phyloP scores from a whole-genome alignment of 2,329 filamentous ascomycete species.

The Elsinoe australis region DNA sequence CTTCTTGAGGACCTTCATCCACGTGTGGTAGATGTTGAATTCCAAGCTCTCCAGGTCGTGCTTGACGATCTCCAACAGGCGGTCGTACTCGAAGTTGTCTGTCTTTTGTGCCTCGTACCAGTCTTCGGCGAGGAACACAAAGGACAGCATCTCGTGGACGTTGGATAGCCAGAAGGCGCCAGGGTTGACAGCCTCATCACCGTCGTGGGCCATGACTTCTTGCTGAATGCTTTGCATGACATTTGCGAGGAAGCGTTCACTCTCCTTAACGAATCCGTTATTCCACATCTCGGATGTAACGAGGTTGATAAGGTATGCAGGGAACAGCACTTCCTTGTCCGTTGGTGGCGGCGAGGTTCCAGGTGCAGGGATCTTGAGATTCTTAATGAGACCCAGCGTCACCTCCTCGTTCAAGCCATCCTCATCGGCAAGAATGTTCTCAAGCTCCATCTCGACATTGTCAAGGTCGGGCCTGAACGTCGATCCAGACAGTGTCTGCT shows the following conservation, averaged over 20 bases:
- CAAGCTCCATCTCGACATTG: constrained; percentile 89
- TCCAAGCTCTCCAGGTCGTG: constrained; percentile 96
- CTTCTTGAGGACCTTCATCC: constrained; percentile 99
- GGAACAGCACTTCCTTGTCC: constrained; percentile 98
- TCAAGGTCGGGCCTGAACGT: constrained; percentile 76
- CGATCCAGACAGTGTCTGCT: constrained; percentile 64
- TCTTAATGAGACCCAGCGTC: constrained; percentile 88
- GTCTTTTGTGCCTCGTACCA: constrained; percentile 99
- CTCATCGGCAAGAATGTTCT: constrained; percentile 88
- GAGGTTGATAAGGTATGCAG: constrained; percentile 95
- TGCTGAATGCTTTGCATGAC: constrained; percentile 99
- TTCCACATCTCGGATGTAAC: constrained; percentile 99
- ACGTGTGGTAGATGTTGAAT: constrained; percentile 99
- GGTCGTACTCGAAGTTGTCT: constrained; percentile 98
- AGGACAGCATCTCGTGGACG: constrained; percentile 98
- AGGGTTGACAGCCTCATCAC: constrained; percentile 92
- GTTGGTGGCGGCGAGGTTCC: constrained; percentile 81
- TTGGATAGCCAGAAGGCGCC: constrained; percentile 99
- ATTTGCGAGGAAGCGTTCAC: constrained; percentile 94
- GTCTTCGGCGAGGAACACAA: constrained; percentile 97
- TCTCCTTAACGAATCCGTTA: constrained; percentile 99
- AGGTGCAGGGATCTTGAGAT: constrained; percentile 90
- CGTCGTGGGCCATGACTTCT: constrained; percentile 98
- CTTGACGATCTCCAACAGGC: constrained; percentile 95
- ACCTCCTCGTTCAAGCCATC: constrained; percentile 96